These are phyloP conservation scores for Meripilus lineatus DNA, from an alignment of 1,284 basidiomycete genomes.

Conservation along the genomic window DNA sequence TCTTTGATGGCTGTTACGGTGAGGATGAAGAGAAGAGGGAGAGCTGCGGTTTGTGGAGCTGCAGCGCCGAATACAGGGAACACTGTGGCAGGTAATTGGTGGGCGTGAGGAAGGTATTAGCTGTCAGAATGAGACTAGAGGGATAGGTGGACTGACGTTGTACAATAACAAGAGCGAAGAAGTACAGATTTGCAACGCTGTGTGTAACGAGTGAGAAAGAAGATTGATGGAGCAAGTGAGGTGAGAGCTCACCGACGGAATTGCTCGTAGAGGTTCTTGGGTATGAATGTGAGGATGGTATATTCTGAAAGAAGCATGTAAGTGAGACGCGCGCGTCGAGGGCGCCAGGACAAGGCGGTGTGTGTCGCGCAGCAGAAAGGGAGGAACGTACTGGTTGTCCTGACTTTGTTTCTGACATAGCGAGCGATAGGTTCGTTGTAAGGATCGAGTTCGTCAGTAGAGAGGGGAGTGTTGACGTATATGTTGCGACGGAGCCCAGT, in stretches of 20 bases:
- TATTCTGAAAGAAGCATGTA: conserved; percentile 56
- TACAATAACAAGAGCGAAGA: conserved; percentile 79
- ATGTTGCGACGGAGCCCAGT: conserved; percentile 65
- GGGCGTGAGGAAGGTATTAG: conserved; percentile 1
- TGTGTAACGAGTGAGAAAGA: neutral
- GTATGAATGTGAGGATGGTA: conserved; percentile 86
- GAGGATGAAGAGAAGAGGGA: conserved; percentile 88
- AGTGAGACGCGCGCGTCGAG: conserved; percentile 13
- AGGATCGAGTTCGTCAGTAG: conserved; percentile 60
- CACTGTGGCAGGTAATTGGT: conserved; percentile 54
- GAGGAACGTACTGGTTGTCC: conserved; percentile 77
- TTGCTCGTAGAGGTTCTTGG: conserved; percentile 92
- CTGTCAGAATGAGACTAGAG: neutral
- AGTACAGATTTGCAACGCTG: conserved; percentile 91
- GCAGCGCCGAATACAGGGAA: conserved; percentile 91
- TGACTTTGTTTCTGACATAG: conserved; percentile 92
- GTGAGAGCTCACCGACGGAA: conserved; percentile 64
- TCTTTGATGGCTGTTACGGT: conserved; percentile 92
- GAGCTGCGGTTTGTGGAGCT: conserved; percentile 76
- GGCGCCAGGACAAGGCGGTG: conserved; percentile 3
- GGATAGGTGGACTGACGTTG: conserved; percentile 49
- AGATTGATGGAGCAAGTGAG: neutral
- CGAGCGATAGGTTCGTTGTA: conserved; percentile 74
- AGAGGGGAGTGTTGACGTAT: conserved; percentile 72
- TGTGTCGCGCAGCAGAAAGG: conserved; percentile 4